These are phyloP conservation scores for Penicillium thymicola DNA, from an alignment of 2,329 filamentous ascomycete genomes.

Conservation along the genomic window DNA sequence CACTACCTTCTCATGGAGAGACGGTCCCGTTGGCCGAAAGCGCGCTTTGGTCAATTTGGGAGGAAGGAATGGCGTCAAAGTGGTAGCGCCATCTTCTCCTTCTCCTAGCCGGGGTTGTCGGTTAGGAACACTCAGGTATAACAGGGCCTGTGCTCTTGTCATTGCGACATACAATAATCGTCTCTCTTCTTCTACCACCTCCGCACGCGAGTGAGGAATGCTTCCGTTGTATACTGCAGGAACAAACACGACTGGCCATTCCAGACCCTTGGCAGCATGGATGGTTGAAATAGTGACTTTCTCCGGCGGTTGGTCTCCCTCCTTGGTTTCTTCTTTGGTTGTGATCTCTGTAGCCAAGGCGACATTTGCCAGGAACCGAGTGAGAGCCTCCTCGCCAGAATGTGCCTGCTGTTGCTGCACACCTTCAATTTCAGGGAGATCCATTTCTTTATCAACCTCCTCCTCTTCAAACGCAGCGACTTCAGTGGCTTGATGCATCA, in stretches of 20 bases:
- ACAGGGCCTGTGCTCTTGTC: slow-evolving; percentile 81
- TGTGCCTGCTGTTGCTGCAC: slow-evolving; percentile 58
- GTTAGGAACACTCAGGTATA: slow-evolving; percentile 80
- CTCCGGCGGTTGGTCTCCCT: slow-evolving; percentile 49
- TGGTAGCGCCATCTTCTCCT: slow-evolving; percentile 54
- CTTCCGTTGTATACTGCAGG: slow-evolving; percentile 85
- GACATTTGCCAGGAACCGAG: slow-evolving; percentile 84
- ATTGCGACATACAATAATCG: slow-evolving; percentile 92
- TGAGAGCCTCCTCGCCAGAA: slow-evolving; percentile 61
- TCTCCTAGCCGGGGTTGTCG: slow-evolving; percentile 58
- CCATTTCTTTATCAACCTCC: slow-evolving; percentile 53
- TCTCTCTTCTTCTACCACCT: slow-evolving; percentile 83
- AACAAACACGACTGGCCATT: slow-evolving; percentile 95
- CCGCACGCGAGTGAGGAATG: slow-evolving; percentile 82
- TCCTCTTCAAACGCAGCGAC: slow-evolving; percentile 54
- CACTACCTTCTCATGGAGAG: slow-evolving; percentile 61
- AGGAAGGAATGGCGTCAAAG: slow-evolving; percentile 70
- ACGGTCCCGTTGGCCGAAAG: slow-evolving; percentile 65
- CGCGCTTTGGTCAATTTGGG: slow-evolving; percentile 50
- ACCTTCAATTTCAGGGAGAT: slow-evolving; percentile 65
- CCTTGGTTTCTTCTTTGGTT: slow-evolving; percentile 51
- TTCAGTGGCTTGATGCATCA: slow-evolving; percentile 75
- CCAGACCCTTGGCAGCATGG: slow-evolving; percentile 89
- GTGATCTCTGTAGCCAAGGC: slow-evolving; percentile 73
- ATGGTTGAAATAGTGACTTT: slow-evolving; percentile 92